Percentiles rank a stretch among this genome's conserved stretches.
Evolutionary conservation across 441 rosid species (phyloP).

Genomic region (Theobroma grandiflorum): DNA sequence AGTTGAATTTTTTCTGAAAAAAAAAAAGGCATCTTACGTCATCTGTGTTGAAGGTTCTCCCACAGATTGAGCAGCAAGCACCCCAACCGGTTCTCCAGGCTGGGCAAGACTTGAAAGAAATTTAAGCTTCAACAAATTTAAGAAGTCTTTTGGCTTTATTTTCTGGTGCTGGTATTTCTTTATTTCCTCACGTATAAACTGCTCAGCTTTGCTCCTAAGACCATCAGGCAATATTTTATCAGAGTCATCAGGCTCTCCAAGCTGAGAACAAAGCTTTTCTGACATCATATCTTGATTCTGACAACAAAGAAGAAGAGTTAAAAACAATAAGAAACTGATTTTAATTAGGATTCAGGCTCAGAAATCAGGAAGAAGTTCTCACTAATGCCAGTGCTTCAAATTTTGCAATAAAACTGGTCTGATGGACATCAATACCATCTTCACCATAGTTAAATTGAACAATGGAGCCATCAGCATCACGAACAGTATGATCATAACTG

Average conservation of each 20-base stretch:
- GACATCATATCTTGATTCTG: conserved; percentile 83
- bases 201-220: conserved; percentile 75
- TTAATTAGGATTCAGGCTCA: conserved; percentile 24
- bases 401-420: conserved; percentile 78
- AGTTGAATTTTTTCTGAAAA: conserved; percentile 4
- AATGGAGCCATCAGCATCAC: conserved; percentile 96
- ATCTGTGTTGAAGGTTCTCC: conserved; percentile 99
- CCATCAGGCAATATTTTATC: conserved; percentile 67
- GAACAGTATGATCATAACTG: conserved; percentile 92
- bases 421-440: conserved; percentile 98
- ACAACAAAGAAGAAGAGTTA: conserved; percentile 33
- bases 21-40: conserved; percentile 73
- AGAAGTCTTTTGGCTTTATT: conserved; percentile 58
- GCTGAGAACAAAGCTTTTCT: conserved; percentile 54
- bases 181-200: conserved; percentile 54
- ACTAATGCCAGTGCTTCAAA: conserved; percentile 76
- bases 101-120: conserved; percentile 91
- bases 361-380: conserved; percentile 38
- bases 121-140: conserved; percentile 73
- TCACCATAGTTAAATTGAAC: conserved; percentile 97
- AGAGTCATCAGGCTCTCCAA: conserved; percentile 53
- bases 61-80: conserved; percentile 98
- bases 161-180: conserved; percentile 41
- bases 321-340: conserved; percentile 22
- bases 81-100: conserved; percentile 99